A percentile compares a stretch with the other conserved stretches of the same genome.
phyloP scores from a whole-genome alignment of 768 basidiomycete species.

The Rhodotorula kratochvilovae region DNA sequence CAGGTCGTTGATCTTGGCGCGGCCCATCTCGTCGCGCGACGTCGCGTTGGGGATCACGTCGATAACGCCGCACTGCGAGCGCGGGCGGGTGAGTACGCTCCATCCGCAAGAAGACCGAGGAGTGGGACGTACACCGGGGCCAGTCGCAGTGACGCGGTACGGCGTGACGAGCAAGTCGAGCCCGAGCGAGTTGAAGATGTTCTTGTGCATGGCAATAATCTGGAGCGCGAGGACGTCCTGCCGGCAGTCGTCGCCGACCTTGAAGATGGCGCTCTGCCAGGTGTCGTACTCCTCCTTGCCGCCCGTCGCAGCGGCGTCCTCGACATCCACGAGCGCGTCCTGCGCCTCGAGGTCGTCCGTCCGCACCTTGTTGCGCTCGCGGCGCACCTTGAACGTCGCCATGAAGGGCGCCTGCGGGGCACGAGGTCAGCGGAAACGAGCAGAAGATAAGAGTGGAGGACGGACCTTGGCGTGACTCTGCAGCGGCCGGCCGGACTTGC shows the following conservation, averaged over 20 bases:
- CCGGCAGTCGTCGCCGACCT: constrained; percentile 97
- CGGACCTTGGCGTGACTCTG: constrained; percentile 94
- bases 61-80: constrained; percentile 82
- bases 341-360: constrained; percentile 27
- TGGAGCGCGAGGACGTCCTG: constrained; percentile 98
- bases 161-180: constrained; percentile 87
- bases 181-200: constrained; percentile 84
- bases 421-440: neutral
- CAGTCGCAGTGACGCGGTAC: constrained; percentile 94
- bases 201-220: constrained; percentile 99
- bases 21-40: constrained; percentile 97
- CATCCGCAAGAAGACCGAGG: neutral
- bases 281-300: constrained; percentile 61
- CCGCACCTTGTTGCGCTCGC: constrained; percentile 54
- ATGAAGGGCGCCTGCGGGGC: constrained; percentile 84
- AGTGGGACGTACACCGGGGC: constrained; percentile 69
- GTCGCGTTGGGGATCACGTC: constrained; percentile 98
- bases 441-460: neutral
- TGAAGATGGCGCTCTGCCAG: constrained; percentile 98
- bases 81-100: constrained; percentile 7
- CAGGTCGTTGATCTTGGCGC: constrained; percentile 94
- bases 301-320: constrained; percentile 32
- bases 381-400: constrained; percentile 98
- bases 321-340: constrained; percentile 49
- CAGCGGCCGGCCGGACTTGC: constrained; percentile 88